These are phyloP conservation scores for Ormosia emarginata DNA, from an alignment of 306 rosid genomes.

Conservation along the genomic window DNA sequence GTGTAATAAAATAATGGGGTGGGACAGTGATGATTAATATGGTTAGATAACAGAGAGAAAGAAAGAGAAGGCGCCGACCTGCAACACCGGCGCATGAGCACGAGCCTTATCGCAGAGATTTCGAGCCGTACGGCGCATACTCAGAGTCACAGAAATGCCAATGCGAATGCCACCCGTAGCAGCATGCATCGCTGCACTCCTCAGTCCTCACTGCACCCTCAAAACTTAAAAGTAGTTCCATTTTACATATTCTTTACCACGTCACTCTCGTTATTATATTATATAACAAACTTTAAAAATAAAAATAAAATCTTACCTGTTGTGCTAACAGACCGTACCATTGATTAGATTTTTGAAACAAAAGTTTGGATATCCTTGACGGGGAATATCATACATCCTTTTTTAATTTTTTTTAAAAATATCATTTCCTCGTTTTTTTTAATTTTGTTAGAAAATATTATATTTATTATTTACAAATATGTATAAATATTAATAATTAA, in stretches of 20 bases:
- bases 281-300: too few species aligned
- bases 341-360: too few species aligned
- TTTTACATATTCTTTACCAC: not conserved
- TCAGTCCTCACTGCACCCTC: not conserved
- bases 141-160: not conserved
- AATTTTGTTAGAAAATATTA: too few species aligned
- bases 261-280: not conserved
- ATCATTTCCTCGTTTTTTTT: too few species aligned
- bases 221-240: not conserved
- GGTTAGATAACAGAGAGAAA: conserved; percentile 15
- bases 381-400: too few species aligned
- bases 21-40: conserved; percentile 32
- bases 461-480: too few species aligned
- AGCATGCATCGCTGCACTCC: not conserved
- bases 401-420: too few species aligned
- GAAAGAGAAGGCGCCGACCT: conserved; percentile 31
- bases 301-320: too few species aligned
- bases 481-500: too few species aligned
- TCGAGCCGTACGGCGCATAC: conserved; percentile 19
- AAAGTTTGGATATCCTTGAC: too few species aligned
- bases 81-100: conserved; percentile 33
- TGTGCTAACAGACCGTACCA: too few species aligned
- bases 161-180: not conserved
- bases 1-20: not conserved
- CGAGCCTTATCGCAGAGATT: conserved; percentile 15